Base-by-base conservation (phyloP, 2,329 filamentous ascomycete genomes). In the Elsinoe perseae region DNA sequence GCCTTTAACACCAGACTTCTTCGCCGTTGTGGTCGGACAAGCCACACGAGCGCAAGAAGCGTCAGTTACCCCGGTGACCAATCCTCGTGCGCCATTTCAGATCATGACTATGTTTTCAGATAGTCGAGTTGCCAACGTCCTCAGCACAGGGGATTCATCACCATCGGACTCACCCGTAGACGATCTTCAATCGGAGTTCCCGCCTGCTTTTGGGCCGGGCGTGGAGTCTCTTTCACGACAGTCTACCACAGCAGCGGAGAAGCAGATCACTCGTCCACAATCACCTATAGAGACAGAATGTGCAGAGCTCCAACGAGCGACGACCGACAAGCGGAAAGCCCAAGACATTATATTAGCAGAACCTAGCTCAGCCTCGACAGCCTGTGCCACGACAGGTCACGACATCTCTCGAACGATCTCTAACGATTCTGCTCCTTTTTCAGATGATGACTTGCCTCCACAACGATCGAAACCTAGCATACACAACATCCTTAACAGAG, bases 1-100 rank as follows among this genome's bases (percentile, higher is more conserved):
- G 3, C 65, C 61, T 48, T 65, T 68, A 57, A 64, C 62, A 25
- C 67, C 66, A 7, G 53, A 56, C 42, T 44, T 56, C 38, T 56
- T 48, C 36, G 38, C 53, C 16, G 42, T 28, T 16, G 28, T 56
- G 12, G 52, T 56, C 6, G 36, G 28, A 32, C 53, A 56, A 48
- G 53, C 28, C 48, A 36, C 48, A 20, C 48, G 48, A 20, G 48
- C 48, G 48, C 48, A 52, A 52, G 48, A 52, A 52, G 48, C 48
- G 48, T 52, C 48, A 52, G 48, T 52, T 6, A 8, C 48, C 48
- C 48, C 48, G 23, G 48, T 52, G 28, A 52, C 48, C 18, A 52
- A 52, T n/a, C 16, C 48, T 23, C 48, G 30, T 23, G 30, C 32
- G 14, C 48, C 48, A 16, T 52, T 52, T 38, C 48, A 52, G 48